Base-by-base conservation (phyloP, 2,329 filamentous ascomycete genomes). In the Truncatella angustata region DNA sequence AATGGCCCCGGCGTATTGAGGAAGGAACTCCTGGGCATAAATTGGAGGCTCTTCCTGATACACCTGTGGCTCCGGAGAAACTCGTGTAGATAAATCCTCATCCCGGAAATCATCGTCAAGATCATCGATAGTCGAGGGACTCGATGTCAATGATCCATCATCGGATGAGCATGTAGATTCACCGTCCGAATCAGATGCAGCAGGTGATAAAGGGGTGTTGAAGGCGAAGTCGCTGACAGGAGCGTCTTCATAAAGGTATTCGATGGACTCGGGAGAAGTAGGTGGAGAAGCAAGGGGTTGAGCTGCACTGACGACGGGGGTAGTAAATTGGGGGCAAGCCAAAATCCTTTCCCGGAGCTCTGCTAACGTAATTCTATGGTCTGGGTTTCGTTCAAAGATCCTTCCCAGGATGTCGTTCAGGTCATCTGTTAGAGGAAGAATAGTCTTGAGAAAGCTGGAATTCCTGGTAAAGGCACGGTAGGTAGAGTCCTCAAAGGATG, bases 381-480 rank as follows among this genome's bases (percentile, higher is more conserved):
- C 80, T 52, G 94, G 92, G 71, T 94, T 86, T 69, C 85, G 84
- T 66, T 93, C 87, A 70, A 99, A 99, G 63, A 97, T 89, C 65
- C 88, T 84, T 60, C 85, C 86, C 63, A 99, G 75, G 58, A 99
- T 95, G 66, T 83, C 79, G 74, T 97, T 92, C 68, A 97, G 80
- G 67, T 97, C 92, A 67, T 90, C 80, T 51, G 94, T 92, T 65
- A 99, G 74, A 20, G 94, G 93, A 52, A 99, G 81, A 63, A 99
- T 99, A 56, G 91, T 89, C 77, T 91, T 88, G 59, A 99, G 77
- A 70, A 97, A 99, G 66, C 88, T 86, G 56, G 85, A 84, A 66
- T 91, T 91, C 76, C 87, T 87, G 62, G 89, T 82, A 73, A 89
- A 97, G 50, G 92, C 92, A 65, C 88, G 85, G 81, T 97, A 99